Conservation (phyloP, 192 early-diverging fungal species). For the Geosiphon pyriformis region DNA sequence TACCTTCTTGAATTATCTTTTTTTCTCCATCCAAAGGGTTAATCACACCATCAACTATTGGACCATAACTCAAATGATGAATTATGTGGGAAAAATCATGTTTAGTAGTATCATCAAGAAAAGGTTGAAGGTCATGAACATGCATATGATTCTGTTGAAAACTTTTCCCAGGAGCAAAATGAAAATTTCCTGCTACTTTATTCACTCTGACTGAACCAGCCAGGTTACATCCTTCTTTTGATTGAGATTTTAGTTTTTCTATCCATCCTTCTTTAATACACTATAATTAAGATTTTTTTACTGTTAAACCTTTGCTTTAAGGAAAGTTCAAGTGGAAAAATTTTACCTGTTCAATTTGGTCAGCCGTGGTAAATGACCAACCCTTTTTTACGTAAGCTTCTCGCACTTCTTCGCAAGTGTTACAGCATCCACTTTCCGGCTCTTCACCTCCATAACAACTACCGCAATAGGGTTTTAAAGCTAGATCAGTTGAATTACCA, state of each 20-base stretch:
- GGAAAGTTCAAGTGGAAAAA: neutral
- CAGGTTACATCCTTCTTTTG: slow-evolving; percentile 87
- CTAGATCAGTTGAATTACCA: slow-evolving; percentile 27
- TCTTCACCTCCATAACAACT: slow-evolving; percentile 77
- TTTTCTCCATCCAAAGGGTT: slow-evolving; percentile 57
- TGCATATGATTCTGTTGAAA: slow-evolving; percentile 69
- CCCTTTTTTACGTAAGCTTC: slow-evolving; percentile 75
- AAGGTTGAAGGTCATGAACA: slow-evolving; percentile 71
- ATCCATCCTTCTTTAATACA: slow-evolving; percentile 82
- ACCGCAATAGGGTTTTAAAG: slow-evolving; percentile 66
- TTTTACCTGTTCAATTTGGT: slow-evolving; percentile 74
- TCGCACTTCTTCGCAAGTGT: slow-evolving; percentile 88
- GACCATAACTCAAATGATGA: slow-evolving; percentile 78
- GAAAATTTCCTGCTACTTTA: slow-evolving; percentile 91
- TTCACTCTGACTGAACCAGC: slow-evolving; percentile 77
- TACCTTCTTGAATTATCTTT: slow-evolving; percentile 65
- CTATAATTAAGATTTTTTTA: slow-evolving; percentile 29
- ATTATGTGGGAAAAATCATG: slow-evolving; percentile 83
- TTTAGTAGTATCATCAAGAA: slow-evolving; percentile 44
- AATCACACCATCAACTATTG: slow-evolving; percentile 36
- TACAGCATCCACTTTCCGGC: slow-evolving; percentile 80
- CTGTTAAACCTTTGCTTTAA: neutral
- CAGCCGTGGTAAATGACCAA: slow-evolving; percentile 77
- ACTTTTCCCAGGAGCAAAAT: slow-evolving; percentile 83
- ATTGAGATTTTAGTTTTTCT: slow-evolving; percentile 67